Evolutionary conservation across 345 rosid genomes (phyloP), one percentile per base, ranked within the genome.

Genomic region (Gossypium raimondii): DNA sequence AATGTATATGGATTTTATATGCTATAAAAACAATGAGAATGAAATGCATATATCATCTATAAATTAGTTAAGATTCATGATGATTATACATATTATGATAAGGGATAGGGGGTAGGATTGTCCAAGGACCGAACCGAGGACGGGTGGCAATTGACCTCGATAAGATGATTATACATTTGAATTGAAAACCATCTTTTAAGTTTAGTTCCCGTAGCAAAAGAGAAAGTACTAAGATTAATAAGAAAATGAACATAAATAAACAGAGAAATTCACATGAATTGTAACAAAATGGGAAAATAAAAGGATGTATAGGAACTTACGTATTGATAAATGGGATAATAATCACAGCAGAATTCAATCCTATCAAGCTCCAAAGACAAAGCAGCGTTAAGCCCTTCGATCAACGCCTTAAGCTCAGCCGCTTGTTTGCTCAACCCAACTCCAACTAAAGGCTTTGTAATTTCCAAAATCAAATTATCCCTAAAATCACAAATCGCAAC

Each of bases 341-440:
- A 73, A 70, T 85, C 81, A 41, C 80, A 78, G 34, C 47, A 76
- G 45, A 80, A 7, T 18, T 66, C 66, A 22, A 85, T 67, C 38
- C 76, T 76, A 51, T 83, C 78, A 73, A 89, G 80, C 63, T 80
- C 84, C 87, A 87, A 72, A 57, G 67, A 14, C 13, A 81, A 65
- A 18, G 87, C 90, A 20, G 85, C 89, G 44, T 62, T 74, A 9
- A 89, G 81, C 73, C 89, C 93, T 79, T 85, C 88, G 62, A 87
- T 70, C 75, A 89, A 76, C 52, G 93, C 90, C 68, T 79, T 65
- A 11, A 77, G n/a, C 77, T 80, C 89, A 1, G 82, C 85, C 17
- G 77, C 83, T 7, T 59, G 71, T 53, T 69, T 78, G 67, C 73
- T 79, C 64, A 62, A 60, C 20, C 78, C 73, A 55, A 50, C 75